phyloP scores from a whole-genome alignment of 2,329 filamentous ascomycete species.

The Aureobasidium vineae region DNA sequence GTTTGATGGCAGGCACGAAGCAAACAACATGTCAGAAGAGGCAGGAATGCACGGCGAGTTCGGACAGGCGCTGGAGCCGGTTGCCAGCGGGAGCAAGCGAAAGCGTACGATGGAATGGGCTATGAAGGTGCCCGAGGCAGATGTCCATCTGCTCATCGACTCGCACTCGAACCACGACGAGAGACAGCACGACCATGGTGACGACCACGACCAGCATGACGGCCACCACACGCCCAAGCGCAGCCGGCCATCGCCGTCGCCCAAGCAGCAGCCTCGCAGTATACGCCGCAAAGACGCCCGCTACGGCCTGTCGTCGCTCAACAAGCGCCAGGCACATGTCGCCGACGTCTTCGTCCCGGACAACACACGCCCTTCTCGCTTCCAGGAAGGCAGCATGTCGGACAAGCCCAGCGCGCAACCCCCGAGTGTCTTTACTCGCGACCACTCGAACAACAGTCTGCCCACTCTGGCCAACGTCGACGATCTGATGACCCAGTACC shows the following conservation, averaged over 20 bases:
- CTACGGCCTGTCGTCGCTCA: constrained; percentile 39
- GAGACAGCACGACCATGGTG: not conserved
- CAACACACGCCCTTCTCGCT: constrained; percentile 58
- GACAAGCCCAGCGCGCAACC: constrained; percentile 72
- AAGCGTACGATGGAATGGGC: constrained; percentile 25
- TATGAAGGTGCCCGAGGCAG: constrained; percentile 18
- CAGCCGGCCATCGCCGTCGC: constrained; percentile 27
- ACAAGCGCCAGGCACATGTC: constrained; percentile 36
- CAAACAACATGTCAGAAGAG: constrained; percentile 18
- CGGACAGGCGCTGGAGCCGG: constrained; percentile 1
- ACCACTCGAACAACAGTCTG: constrained; percentile 27
- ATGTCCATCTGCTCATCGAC: constrained; percentile 3
- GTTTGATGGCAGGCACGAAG: not conserved
- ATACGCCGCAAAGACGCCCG: constrained; percentile 39
- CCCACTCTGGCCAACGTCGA: constrained; percentile 40
- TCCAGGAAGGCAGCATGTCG: constrained; percentile 80
- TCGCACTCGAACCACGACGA: not conserved
- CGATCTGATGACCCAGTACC: constrained; percentile 43
- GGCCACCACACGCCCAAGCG: constrained; percentile 28
- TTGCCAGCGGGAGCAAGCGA: constrained; percentile 19
- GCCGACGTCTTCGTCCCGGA: not conserved
- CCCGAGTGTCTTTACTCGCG: constrained; percentile 63
- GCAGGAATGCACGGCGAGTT: constrained; percentile 24
- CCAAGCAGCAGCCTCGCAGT: constrained; percentile 32
- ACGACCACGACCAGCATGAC: not conserved